Evolutionary conservation across 2,329 filamentous ascomycete genomes (phyloP).

Genomic region (Pyrenochaeta sp.): DNA sequence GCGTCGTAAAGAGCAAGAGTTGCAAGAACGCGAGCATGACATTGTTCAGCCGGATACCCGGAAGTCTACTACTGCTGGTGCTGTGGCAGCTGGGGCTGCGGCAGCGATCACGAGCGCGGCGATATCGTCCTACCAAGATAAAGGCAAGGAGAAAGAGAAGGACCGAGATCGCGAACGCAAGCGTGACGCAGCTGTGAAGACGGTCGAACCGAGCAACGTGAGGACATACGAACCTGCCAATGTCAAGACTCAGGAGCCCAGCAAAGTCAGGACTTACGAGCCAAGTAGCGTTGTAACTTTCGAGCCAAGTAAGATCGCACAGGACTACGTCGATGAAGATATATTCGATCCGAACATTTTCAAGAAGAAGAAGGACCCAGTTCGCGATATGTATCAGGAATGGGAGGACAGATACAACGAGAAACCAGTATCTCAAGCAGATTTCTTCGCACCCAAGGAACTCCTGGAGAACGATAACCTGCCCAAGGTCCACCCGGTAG

Average conservation of each 20-base stretch:
- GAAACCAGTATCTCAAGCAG: conserved; percentile 52
- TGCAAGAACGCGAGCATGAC: conserved; percentile 45
- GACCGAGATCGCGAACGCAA: conserved; percentile 19
- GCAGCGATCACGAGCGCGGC: conserved; percentile 42
- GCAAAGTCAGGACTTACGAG: conserved; percentile 31
- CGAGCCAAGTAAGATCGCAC: conserved; percentile 44
- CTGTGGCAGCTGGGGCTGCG: conserved; percentile 44
- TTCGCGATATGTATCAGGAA: conserved; percentile 54
- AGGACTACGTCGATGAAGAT: conserved; percentile 54
- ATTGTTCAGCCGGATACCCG: conserved; percentile 45
- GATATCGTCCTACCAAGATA: conserved; percentile 39
- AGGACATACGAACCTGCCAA: conserved; percentile 34
- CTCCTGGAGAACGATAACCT: conserved; percentile 50
- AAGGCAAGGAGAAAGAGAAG: conserved; percentile 22
- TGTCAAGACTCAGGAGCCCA: conserved; percentile 23
- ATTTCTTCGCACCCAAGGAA: conserved; percentile 58
- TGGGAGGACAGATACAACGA: conserved; percentile 53
- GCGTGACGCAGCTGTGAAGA: conserved; percentile 6
- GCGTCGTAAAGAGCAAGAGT: conserved; percentile 44
- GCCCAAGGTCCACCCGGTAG: conserved; percentile 45
- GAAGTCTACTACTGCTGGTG: conserved; percentile 49
- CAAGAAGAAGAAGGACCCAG: conserved; percentile 51
- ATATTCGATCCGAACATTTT: conserved; percentile 58
- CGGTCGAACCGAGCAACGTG: conserved; percentile 10
- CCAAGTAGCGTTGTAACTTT: conserved; percentile 47